A percentile compares a stretch with the other conserved stretches of the same genome.
These are phyloP conservation scores for Ophiostoma ips DNA, from an alignment of 2,329 filamentous ascomycete genomes.

Conservation along the genomic window DNA sequence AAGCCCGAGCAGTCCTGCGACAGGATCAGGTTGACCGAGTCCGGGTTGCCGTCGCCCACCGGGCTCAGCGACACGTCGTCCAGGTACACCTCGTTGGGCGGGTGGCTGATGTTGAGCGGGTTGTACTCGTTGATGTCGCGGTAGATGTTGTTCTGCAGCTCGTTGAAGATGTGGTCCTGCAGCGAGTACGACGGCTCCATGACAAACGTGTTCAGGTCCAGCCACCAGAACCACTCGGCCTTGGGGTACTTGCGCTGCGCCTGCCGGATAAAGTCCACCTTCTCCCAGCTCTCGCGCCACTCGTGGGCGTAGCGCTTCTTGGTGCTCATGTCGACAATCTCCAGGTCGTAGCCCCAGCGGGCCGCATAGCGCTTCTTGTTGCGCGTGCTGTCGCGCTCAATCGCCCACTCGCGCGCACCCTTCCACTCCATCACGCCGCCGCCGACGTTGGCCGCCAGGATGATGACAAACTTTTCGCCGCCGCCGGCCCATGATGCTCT, in stretches of 20 bases:
- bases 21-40: constrained; percentile 76
- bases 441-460: constrained; percentile 84
- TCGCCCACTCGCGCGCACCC: constrained; percentile 91
- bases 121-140: constrained; percentile 96
- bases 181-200: constrained; percentile 92
- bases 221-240: constrained; percentile 99
- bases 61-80: constrained; percentile 59
- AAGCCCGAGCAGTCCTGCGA: constrained; percentile 93
- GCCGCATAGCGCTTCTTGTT: constrained; percentile 86
- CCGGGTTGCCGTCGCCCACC: constrained; percentile 59
- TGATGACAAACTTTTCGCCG: constrained; percentile 83
- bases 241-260: constrained; percentile 86
- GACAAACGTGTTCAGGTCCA: constrained; percentile 92
- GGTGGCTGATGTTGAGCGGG: constrained; percentile 84
- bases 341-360: constrained; percentile 86
- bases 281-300: constrained; percentile 99
- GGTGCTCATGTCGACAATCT: constrained; percentile 96
- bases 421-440: constrained; percentile 99
- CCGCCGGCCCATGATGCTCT: constrained; percentile 61
- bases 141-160: constrained; percentile 62
- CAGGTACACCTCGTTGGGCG: constrained; percentile 58
- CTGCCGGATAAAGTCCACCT: constrained; percentile 84
- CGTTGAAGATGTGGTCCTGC: constrained; percentile 78
- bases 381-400: constrained; percentile 86
- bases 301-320: constrained; percentile 98